Evolutionary conservation across 371 early-diverging fungal genomes (phyloP).

Genomic region (Dichotomocladium elegans): DNA sequence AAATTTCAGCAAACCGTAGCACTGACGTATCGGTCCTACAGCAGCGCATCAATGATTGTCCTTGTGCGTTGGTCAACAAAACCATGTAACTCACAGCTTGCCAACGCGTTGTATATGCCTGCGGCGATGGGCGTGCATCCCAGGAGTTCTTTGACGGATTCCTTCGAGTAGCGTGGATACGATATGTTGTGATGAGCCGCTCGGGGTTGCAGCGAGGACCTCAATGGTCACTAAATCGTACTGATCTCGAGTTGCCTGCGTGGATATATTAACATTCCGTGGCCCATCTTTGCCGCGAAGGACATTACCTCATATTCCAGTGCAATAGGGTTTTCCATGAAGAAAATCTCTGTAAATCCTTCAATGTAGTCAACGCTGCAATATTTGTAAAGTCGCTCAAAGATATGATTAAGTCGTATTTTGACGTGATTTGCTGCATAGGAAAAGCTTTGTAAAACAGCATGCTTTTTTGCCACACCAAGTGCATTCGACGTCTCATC

Average conservation of each 20-base stretch:
- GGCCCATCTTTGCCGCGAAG: background rate
- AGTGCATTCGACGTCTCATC: slow-evolving; percentile 11
- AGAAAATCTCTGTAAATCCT: slow-evolving; percentile 59
- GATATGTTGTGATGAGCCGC: slow-evolving; percentile 51
- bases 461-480: slow-evolving; percentile 36
- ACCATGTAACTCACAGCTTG: slow-evolving; percentile 46
- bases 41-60: background rate
- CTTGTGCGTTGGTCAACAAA: background rate
- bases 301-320: slow-evolving; percentile 32
- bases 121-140: slow-evolving; percentile 33
- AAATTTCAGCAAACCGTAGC: slow-evolving; percentile 58
- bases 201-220: slow-evolving; percentile 47
- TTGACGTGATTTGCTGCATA: slow-evolving; percentile 47
- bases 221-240: slow-evolving; percentile 42
- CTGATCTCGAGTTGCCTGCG: slow-evolving; percentile 10
- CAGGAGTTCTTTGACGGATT: slow-evolving; percentile 51
- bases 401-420: slow-evolving; percentile 45
- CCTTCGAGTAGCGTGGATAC: slow-evolving; percentile 53
- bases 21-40: slow-evolving; percentile 59
- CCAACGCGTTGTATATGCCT: slow-evolving; percentile 43
- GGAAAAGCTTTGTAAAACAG: slow-evolving; percentile 42
- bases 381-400: slow-evolving; percentile 56
- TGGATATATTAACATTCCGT: background rate
- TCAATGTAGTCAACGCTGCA: slow-evolving; percentile 60
- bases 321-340: slow-evolving; percentile 53